Evolutionary conservation across 1,139 yeast species (phyloP), one percentile per base, ranked within the genome.

Genomic region (Arxiozyma bovina): DNA sequence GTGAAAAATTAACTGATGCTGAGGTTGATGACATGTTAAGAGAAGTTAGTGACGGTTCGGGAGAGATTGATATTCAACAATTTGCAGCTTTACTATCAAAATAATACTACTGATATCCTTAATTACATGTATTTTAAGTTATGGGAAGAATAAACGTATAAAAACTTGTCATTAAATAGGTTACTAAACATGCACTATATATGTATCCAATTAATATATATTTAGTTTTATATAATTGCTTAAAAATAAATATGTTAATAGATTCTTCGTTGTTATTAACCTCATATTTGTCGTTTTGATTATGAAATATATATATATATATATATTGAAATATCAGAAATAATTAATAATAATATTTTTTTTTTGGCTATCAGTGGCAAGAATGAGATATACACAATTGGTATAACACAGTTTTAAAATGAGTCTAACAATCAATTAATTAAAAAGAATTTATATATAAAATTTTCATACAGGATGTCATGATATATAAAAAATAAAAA

Each of bases 1-100:
- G 99, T 64, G 99, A 93, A 73, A 90, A 88, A 73, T 80, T 93
- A 67, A 84, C 96, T 42, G 98, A 93, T 66, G 95, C 93, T 55
- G 99, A 93, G 73, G 97, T 94, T 54, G 95, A 89, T 66, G 96
- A 89, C 73, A 93, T 93, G 97, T 82, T 93, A 70, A 83, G 87
- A 70, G 98, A 93, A 70, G 98, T 97, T 58, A 86, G 91, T 62
- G 94, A 91, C 72, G 91, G 94, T 61, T 96, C 93, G 64, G 98
- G 98, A 56, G 96, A 88, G 73, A 93, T 93, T 69, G 94, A 91
- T 72, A 93, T 93, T 72, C 89, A 87, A 70, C 98, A 93, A 74
- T 93, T 93, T 72, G 94, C 94, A 61, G 87, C 86, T 64, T 79
- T 87, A 65, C 79, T 87, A 71, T 74, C 80, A 54, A 73, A 73